phyloP scores from a whole-genome alignment of 2,329 filamentous ascomycete species.

The Neocatenulostroma microsporum region DNA sequence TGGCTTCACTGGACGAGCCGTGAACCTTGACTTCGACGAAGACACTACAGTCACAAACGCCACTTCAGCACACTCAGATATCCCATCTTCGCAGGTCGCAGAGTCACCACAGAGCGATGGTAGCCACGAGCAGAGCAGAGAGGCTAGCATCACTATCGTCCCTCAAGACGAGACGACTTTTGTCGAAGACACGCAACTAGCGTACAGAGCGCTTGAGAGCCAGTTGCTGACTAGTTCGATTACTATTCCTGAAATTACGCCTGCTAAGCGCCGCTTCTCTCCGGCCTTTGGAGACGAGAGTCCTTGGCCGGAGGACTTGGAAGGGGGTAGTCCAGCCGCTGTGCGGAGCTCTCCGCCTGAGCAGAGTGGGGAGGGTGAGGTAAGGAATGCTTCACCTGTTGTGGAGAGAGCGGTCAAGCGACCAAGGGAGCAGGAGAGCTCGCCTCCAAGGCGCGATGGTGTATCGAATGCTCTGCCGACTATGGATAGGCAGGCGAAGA shows the following conservation, averaged over 20 bases:
- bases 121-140: background rate
- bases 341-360: too few species aligned
- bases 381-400: too few species aligned
- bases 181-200: slow-evolving; percentile 39
- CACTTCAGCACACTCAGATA: too few species aligned
- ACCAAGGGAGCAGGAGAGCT: too few species aligned
- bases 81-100: too few species aligned
- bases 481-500: too few species aligned
- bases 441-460: too few species aligned
- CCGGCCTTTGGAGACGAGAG: background rate
- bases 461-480: too few species aligned
- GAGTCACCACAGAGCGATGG: background rate
- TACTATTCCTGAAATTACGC: slow-evolving; percentile 4
- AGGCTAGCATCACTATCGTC: slow-evolving; percentile 3
- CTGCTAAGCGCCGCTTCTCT: slow-evolving; percentile 1
- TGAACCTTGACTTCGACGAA: background rate
- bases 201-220: slow-evolving; percentile 34
- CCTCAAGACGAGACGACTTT: slow-evolving; percentile 12
- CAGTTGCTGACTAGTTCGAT: slow-evolving; percentile 30
- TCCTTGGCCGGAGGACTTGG: slow-evolving; percentile 10
- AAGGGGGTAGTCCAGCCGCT: slow-evolving; percentile 4
- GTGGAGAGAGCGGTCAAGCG: too few species aligned
- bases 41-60: too few species aligned
- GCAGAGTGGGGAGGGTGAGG: too few species aligned
- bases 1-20: slow-evolving; percentile 21